Evolutionary conservation across 2,329 filamentous ascomycete species (phyloP).

Genomic region (Apiospora arundinis): DNA sequence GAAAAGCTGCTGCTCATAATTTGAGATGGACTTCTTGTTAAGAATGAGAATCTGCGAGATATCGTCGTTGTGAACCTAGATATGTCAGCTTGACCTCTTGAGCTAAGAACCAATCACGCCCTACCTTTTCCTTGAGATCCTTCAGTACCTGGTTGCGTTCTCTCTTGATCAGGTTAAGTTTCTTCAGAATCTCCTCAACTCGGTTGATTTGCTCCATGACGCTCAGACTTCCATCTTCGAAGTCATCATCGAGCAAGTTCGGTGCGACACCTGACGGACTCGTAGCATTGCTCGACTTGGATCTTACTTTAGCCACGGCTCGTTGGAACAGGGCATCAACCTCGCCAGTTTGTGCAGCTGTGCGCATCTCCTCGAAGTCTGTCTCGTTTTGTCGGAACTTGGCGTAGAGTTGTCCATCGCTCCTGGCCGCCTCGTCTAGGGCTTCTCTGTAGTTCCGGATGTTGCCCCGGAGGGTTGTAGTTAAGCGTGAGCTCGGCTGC

Average conservation of each 20-base stretch:
- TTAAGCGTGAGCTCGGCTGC: constrained; percentile 90
- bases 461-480: constrained; percentile 84
- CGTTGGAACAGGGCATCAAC: constrained; percentile 88
- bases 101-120: constrained; percentile 28
- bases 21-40: constrained; percentile 95
- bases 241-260: constrained; percentile 90
- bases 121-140: constrained; percentile 95
- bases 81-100: background rate
- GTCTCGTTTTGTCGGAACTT: constrained; percentile 86
- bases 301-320: constrained; percentile 80
- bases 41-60: constrained; percentile 97
- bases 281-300: constrained; percentile 64
- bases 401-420: constrained; percentile 81
- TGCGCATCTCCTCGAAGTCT: constrained; percentile 95
- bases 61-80: constrained; percentile 89
- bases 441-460: constrained; percentile 88
- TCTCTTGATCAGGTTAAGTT: constrained; percentile 88
- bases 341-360: constrained; percentile 84
- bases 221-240: constrained; percentile 78
- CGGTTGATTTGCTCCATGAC: constrained; percentile 88
- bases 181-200: constrained; percentile 90
- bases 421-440: constrained; percentile 85
- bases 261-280: constrained; percentile 71
- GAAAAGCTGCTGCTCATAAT: constrained; percentile 91
- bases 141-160: constrained; percentile 92